Percentiles rank a stretch among this genome's conserved stretches.
Conservation (phyloP, 805 yeast species). For the Wickerhamiella parazyma region DNA sequence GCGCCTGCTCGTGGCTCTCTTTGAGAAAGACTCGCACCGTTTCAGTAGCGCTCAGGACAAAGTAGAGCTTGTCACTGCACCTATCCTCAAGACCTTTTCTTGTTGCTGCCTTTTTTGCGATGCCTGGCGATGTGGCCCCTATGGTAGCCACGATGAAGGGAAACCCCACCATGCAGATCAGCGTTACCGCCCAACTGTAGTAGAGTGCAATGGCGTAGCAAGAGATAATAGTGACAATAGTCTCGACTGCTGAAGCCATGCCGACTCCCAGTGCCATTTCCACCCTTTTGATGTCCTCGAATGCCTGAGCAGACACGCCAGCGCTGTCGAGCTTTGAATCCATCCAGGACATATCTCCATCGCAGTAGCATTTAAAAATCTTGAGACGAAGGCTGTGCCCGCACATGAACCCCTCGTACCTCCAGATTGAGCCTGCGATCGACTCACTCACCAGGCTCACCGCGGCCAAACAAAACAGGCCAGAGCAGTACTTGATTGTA, state of each 20-base stretch:
- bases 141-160: slow-evolving; percentile 48
- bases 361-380: slow-evolving; percentile 35
- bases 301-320: slow-evolving; percentile 53
- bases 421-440: slow-evolving; percentile 48
- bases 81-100: slow-evolving; percentile 47
- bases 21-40: slow-evolving; percentile 53
- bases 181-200: slow-evolving; percentile 74
- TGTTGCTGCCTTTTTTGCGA: slow-evolving; percentile 34
- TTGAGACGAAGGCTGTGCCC: slow-evolving; percentile 40
- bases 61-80: slow-evolving; percentile 50
- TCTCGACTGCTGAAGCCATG: slow-evolving; percentile 68
- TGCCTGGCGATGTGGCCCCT: slow-evolving; percentile 35
- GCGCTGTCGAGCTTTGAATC: slow-evolving; percentile 41
- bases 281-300: slow-evolving; percentile 24
- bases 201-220: slow-evolving; percentile 47
- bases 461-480: slow-evolving; percentile 34
- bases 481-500: slow-evolving; percentile 28
- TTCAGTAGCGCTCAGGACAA: slow-evolving; percentile 50
- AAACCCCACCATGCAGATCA: slow-evolving; percentile 57
- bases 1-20: slow-evolving; percentile 36
- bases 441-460: slow-evolving; percentile 35
- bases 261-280: slow-evolving; percentile 27
- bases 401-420: slow-evolving; percentile 58
- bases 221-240: slow-evolving; percentile 43
- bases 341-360: slow-evolving; percentile 44